These are phyloP conservation scores for Neurospora cerealis DNA, from an alignment of 495 filamentous ascomycete species.

Conservation along the genomic window DNA sequence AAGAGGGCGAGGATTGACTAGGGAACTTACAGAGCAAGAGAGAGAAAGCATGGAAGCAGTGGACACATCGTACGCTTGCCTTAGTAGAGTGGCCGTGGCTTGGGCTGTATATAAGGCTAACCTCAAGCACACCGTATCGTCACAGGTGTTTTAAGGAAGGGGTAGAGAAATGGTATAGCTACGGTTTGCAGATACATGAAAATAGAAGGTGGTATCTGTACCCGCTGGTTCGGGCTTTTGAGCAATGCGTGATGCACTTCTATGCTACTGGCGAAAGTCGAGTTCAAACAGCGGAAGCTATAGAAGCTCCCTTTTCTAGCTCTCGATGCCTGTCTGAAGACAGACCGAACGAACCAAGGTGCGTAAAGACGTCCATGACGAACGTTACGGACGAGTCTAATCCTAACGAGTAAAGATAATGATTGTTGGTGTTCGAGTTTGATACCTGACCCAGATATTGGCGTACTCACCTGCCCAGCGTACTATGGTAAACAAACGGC, in stretches of 20 bases:
- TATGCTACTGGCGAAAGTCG: neutral
- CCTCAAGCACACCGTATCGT: too few relatives aligned
- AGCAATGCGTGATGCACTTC: neutral
- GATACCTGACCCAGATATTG: neutral
- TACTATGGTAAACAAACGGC: neutral
- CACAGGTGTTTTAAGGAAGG: neutral
- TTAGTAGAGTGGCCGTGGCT: too few relatives aligned
- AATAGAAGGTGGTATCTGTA: neutral
- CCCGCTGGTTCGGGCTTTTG: neutral
- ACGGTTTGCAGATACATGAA: neutral
- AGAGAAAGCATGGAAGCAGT: too few relatives aligned
- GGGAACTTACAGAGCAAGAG: neutral
- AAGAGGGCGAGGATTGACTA: constrained; percentile 34
- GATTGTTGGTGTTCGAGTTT: too few relatives aligned
- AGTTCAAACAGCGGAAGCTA: neutral
- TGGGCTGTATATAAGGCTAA: too few relatives aligned
- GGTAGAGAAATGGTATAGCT: neutral
- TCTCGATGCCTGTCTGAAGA: neutral
- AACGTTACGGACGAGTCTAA: too few relatives aligned
- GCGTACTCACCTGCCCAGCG: too few relatives aligned
- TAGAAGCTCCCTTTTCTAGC: neutral
- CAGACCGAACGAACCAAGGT: neutral
- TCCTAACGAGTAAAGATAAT: too few relatives aligned
- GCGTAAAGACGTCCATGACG: neutral
- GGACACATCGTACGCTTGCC: too few relatives aligned